Percentiles rank a stretch among this genome's conserved stretches.
Conservation (phyloP, 306 rosid genomes). For the Rubus idaeus region DNA sequence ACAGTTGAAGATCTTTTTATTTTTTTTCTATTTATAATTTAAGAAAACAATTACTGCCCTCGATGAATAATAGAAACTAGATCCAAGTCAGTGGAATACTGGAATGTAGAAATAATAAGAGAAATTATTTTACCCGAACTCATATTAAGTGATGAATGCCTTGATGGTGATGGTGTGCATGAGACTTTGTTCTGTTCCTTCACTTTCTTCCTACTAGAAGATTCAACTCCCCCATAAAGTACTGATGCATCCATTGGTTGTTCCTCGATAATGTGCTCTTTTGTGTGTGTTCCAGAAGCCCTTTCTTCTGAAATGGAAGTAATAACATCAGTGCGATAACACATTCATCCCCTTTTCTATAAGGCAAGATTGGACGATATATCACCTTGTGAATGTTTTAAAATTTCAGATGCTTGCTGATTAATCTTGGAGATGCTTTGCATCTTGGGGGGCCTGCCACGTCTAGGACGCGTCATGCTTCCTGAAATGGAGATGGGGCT, state of each 20-base stretch:
- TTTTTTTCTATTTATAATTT: background rate
- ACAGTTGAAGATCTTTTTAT: background rate
- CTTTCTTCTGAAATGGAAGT: background rate
- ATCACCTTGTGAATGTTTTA: constrained; percentile 39
- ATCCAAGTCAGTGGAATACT: background rate
- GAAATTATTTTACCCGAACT: constrained; percentile 3
- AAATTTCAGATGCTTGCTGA: constrained; percentile 30
- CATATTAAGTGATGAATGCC: constrained; percentile 3
- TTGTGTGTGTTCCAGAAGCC: background rate
- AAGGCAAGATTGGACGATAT: constrained; percentile 1
- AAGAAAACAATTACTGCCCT: no score
- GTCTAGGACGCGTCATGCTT: constrained; percentile 26
- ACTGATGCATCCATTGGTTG: background rate
- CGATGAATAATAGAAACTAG: no score
- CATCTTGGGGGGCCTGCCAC: background rate
- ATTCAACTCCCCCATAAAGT: background rate
- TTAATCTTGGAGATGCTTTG: constrained; percentile 18
- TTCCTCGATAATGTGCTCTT: background rate
- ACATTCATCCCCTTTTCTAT: background rate
- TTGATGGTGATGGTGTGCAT: background rate
- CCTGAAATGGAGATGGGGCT: background rate
- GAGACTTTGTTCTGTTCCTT: background rate
- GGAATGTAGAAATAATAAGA: background rate
- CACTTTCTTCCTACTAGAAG: background rate
- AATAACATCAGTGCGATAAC: background rate